A percentile compares a stretch with the other conserved stretches of the same genome.
phyloP scores from a whole-genome alignment of 495 filamentous ascomycete species.

The Aspergillus haitiensis region DNA sequence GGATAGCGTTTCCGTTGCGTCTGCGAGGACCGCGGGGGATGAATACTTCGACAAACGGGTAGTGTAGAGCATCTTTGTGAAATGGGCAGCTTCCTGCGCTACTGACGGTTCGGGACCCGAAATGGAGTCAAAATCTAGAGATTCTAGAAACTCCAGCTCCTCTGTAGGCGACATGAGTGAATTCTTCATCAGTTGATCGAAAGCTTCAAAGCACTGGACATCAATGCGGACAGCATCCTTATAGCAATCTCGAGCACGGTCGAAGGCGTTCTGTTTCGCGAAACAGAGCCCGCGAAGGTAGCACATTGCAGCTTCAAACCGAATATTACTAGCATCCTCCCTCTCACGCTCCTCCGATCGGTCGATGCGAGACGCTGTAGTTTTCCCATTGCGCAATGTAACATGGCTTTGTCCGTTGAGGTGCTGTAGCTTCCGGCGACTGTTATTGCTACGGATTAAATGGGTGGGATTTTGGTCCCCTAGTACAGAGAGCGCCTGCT shows the following conservation, averaged over 20 bases:
- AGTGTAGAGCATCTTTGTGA: conserved; percentile 95
- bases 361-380: conserved; percentile 50
- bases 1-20: conserved; percentile 85
- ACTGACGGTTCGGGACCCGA: conserved; percentile 57
- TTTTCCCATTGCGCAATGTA: conserved; percentile 49
- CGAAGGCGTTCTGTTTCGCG: conserved; percentile 96
- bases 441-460: conserved; percentile 68
- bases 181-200: conserved; percentile 97
- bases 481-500: conserved; percentile 82
- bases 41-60: conserved; percentile 96
- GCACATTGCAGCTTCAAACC: conserved; percentile 96
- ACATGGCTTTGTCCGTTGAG: conserved; percentile 52
- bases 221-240: conserved; percentile 96
- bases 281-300: conserved; percentile 91
- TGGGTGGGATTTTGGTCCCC: conserved; percentile 92
- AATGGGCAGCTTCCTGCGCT: conserved; percentile 82
- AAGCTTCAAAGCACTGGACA: conserved; percentile 97
- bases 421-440: conserved; percentile 59
- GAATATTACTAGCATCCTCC: conserved; percentile 69
- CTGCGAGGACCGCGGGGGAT: conserved; percentile 76
- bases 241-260: conserved; percentile 96
- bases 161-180: conserved; percentile 96
- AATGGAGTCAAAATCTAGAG: conserved; percentile 85
- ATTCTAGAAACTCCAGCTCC: conserved; percentile 89
- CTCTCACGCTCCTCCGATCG: conserved; percentile 62